These are phyloP conservation scores for Arthrobotrys sinensis DNA, from an alignment of 2,329 filamentous ascomycete species.

Conservation along the genomic window DNA sequence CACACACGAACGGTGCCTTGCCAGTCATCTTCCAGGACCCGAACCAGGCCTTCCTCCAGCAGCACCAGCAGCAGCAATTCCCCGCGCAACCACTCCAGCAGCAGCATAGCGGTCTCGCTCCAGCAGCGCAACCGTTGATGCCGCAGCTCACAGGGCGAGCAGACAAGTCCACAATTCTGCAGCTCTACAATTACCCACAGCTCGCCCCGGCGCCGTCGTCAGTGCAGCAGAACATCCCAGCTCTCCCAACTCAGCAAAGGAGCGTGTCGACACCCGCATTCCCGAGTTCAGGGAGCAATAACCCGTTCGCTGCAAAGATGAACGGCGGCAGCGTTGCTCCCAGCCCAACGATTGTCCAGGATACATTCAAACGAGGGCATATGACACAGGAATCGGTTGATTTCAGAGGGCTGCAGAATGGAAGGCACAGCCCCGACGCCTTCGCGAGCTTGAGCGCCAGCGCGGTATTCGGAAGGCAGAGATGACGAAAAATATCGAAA, in stretches of 20 bases:
- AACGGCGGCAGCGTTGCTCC: slow-evolving; percentile 17
- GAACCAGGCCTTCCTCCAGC: slow-evolving; percentile 67
- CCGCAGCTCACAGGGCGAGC: slow-evolving; percentile 71
- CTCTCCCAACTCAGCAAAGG: slow-evolving; percentile 48
- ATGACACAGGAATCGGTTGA: slow-evolving; percentile 64
- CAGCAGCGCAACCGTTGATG: slow-evolving; percentile 65
- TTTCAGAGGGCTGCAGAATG: slow-evolving; percentile 63
- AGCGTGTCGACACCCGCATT: slow-evolving; percentile 58
- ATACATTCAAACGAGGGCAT: slow-evolving; percentile 60
- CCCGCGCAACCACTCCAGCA: slow-evolving; percentile 67
- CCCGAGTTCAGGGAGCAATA: slow-evolving; percentile 63
- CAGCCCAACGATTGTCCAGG: slow-evolving; percentile 7
- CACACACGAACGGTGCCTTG: slow-evolving; percentile 58
- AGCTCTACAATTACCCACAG: slow-evolving; percentile 78
- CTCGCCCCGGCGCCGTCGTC: slow-evolving; percentile 67
- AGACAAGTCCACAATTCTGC: slow-evolving; percentile 82
- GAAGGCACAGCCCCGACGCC: slow-evolving; percentile 65
- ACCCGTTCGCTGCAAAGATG: slow-evolving; percentile 63
- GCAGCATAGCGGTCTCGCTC: slow-evolving; percentile 62
- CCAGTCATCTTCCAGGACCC: slow-evolving; percentile 61
- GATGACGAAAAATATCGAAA: slow-evolving; percentile 22
- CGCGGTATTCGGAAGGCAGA: slow-evolving; percentile 39
- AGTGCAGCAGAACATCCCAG: slow-evolving; percentile 41
- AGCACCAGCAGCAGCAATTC: slow-evolving; percentile 65
- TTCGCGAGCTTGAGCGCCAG: slow-evolving; percentile 64